These are phyloP conservation scores for Exophiala viscosa DNA, from an alignment of 2,329 filamentous ascomycete species.

Conservation along the genomic window DNA sequence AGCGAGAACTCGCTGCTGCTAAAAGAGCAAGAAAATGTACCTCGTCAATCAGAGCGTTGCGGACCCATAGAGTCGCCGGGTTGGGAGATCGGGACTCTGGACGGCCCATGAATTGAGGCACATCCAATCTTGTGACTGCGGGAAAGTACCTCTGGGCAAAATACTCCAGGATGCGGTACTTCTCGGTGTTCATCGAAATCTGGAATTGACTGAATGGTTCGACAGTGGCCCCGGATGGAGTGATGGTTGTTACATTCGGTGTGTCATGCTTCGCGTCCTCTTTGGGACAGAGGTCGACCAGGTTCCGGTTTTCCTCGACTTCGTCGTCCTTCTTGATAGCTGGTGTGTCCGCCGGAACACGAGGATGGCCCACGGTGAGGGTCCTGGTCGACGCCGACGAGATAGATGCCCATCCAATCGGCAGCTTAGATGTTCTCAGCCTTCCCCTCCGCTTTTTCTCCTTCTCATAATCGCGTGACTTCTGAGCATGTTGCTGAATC, in stretches of 20 bases:
- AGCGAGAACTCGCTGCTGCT: slow-evolving; percentile 12
- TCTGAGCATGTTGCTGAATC: slow-evolving; percentile 20
- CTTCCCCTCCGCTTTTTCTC: slow-evolving; percentile 10
- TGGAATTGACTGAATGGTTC: slow-evolving; percentile 19
- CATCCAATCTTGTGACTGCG: slow-evolving; percentile 16
- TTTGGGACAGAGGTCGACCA: too few species aligned
- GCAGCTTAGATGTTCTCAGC: slow-evolving; percentile 10
- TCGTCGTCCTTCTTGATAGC: background rate
- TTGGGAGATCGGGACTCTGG: background rate
- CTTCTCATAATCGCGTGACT: slow-evolving; percentile 15
- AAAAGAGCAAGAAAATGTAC: slow-evolving; percentile 14
- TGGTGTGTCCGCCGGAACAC: background rate
- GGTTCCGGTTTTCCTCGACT: too few species aligned
- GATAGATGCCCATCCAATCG: slow-evolving; percentile 12
- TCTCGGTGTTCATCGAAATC: slow-evolving; percentile 14
- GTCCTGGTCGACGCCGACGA: background rate
- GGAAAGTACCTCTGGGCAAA: slow-evolving; percentile 19
- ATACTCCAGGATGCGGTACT: slow-evolving; percentile 18
- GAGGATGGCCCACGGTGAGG: background rate
- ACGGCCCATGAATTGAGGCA: slow-evolving; percentile 10
- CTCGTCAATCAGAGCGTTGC: slow-evolving; percentile 9
- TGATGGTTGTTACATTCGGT: background rate
- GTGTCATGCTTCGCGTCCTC: background rate
- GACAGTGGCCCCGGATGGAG: slow-evolving; percentile 2
- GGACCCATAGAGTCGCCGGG: slow-evolving; percentile 12